Conservation (phyloP, 495 filamentous ascomycete species). For the Aspergillus bertholletiae region DNA sequence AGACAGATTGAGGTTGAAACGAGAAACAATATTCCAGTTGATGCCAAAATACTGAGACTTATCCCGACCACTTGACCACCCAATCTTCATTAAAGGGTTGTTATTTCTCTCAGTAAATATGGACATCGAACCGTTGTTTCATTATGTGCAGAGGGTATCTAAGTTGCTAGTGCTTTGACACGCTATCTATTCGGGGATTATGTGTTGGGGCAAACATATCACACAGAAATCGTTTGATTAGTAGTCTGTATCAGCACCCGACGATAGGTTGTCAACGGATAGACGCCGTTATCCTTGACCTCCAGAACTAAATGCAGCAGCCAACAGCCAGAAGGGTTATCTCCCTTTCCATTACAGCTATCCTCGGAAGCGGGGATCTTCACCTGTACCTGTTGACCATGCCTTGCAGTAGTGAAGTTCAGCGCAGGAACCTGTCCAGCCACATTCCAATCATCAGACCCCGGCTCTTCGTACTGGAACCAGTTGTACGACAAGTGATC, state of each 20-base stretch:
- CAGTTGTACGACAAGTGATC: constrained; percentile 40
- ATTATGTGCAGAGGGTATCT: too few species aligned
- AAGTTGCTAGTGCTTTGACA: too few species aligned
- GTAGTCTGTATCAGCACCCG: constrained; percentile 39
- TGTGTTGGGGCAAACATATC: too few species aligned
- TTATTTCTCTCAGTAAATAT: too few species aligned
- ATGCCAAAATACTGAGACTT: too few species aligned
- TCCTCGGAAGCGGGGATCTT: constrained; percentile 30
- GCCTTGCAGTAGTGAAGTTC: constrained; percentile 24
- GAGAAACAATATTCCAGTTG: too few species aligned
- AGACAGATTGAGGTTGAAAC: too few species aligned
- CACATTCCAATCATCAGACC: constrained; percentile 37
- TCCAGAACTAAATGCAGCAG: constrained; percentile 39
- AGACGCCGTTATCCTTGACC: constrained; percentile 33
- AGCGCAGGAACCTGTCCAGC: constrained; percentile 33
- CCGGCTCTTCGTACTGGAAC: constrained; percentile 45
- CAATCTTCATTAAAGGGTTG: too few species aligned
- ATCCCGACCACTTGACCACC: too few species aligned
- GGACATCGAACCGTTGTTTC: too few species aligned
- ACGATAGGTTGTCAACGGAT: constrained; percentile 34
- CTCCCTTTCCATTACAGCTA: constrained; percentile 19
- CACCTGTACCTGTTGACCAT: constrained; percentile 25
- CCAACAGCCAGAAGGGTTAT: constrained; percentile 22
- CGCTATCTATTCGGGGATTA: too few species aligned
- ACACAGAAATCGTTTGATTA: constrained; percentile 3